phyloP scores from a whole-genome alignment of 441 rosid genomes.

The Gossypium schwendimanii region DNA sequence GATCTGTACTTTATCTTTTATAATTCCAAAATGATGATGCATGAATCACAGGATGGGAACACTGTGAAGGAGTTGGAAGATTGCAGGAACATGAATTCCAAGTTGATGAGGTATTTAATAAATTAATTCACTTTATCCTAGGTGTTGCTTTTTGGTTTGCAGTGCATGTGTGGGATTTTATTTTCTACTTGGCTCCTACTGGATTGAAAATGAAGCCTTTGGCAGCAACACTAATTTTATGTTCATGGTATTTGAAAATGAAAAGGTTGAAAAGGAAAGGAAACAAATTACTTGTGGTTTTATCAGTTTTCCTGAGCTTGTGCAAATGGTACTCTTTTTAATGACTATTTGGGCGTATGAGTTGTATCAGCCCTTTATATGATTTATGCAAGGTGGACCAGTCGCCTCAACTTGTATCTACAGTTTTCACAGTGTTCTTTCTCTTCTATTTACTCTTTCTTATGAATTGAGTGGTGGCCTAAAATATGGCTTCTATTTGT shows the following conservation, averaged over 20 bases:
- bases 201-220: conserved; percentile 1
- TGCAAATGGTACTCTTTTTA: not conserved
- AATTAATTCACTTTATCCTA: conserved; percentile 7
- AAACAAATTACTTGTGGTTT: conserved; percentile 1
- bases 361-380: not conserved
- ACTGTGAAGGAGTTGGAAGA: conserved; percentile 54
- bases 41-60: conserved; percentile 40
- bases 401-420: not conserved
- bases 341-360: not conserved
- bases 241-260: not conserved
- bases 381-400: not conserved
- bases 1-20: conserved; percentile 15
- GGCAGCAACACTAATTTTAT: not conserved
- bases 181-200: conserved; percentile 6
- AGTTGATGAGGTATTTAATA: conserved; percentile 55
- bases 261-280: not conserved
- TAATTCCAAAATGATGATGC: not conserved
- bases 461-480: not conserved
- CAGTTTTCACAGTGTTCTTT: not conserved
- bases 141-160: conserved; percentile 2
- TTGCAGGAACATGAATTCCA: conserved; percentile 60
- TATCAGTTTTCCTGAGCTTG: not conserved
- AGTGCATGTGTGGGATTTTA: not conserved
- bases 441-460: not conserved
- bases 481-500: not conserved